Evolutionary conservation across 805 yeast genomes (phyloP).

Genomic region (Candida schatavii): DNA sequence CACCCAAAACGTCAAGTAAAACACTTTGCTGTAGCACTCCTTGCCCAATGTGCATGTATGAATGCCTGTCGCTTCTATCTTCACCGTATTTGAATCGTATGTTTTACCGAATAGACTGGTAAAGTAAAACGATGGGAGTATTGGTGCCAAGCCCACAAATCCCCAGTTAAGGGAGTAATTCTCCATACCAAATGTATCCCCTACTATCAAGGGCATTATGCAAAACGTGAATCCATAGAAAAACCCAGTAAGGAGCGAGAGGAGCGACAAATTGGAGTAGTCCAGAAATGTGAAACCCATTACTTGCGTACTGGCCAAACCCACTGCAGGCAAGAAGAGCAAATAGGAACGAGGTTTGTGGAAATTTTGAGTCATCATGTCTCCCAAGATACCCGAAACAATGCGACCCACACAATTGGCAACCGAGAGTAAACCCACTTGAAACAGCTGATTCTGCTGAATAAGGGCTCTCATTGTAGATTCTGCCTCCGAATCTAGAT

Average conservation of each 20-base stretch:
- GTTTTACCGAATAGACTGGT: slow-evolving; percentile 61
- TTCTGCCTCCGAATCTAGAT: slow-evolving; percentile 8
- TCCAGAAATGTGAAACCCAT: slow-evolving; percentile 37
- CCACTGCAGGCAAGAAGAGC: slow-evolving; percentile 48
- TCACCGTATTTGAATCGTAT: slow-evolving; percentile 49
- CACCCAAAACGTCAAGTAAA: slow-evolving; percentile 33
- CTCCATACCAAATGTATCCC: slow-evolving; percentile 69
- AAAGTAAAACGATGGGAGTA: slow-evolving; percentile 56
- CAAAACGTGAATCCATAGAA: slow-evolving; percentile 76
- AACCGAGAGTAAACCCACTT: slow-evolving; percentile 69
- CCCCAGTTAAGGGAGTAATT: slow-evolving; percentile 77
- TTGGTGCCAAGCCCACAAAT: slow-evolving; percentile 61
- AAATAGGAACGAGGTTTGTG: slow-evolving; percentile 51
- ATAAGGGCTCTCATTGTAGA: slow-evolving; percentile 29
- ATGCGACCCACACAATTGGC: slow-evolving; percentile 68
- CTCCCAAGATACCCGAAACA: slow-evolving; percentile 62
- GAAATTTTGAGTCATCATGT: slow-evolving; percentile 47
- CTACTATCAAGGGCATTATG: slow-evolving; percentile 69
- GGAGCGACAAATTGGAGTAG: slow-evolving; percentile 41
- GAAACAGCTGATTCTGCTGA: slow-evolving; percentile 61
- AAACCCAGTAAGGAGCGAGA: slow-evolving; percentile 60
- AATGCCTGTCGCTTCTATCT: slow-evolving; percentile 8
- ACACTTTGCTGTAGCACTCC: slow-evolving; percentile 46
- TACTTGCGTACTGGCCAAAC: slow-evolving; percentile 50
- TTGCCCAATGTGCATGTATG: slow-evolving; percentile 30